Base-by-base conservation (phyloP, 176 grass and related monocot genomes). In the Miscanthus lutarioriparius region DNA sequence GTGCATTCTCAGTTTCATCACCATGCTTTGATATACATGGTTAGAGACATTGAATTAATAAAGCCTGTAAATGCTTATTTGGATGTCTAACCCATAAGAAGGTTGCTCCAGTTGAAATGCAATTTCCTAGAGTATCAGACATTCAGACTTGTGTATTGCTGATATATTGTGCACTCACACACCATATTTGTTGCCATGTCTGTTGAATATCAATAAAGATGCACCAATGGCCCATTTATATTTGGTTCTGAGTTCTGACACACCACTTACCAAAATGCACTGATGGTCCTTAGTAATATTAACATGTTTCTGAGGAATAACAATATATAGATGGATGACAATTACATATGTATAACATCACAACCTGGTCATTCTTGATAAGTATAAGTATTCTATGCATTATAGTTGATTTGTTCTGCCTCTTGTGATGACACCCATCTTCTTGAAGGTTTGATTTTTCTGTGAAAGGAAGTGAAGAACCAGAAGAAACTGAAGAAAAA, bases 371-470 rank as follows among this genome's bases (percentile, higher is more conserved):
- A 15, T 65, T 12, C 9, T 71, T 72, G 40, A 25, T 51, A 66
- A 63, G 40, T 64, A 25, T 4, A 59, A 59, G 20, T 10, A 59
- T 59, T 39, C 9, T 25, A 39, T 72, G 17, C 39, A 45, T 76
- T 87, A 32, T 43, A 64, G 25, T 85, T 78, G 22, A 65, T 64
- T 80, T 79, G n/a, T 80, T 35, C 27, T 77, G 48, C n/a, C 19
- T 76, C 1, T 88, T 12, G 20, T 6, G 14, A 58, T 86, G 76
- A 81, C 47, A 26, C 79, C 28, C 33, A n/a, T 73, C 32, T 66
- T 53, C 59, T 61, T 73, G 22, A 84, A 99, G 96, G 96, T 99
- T 99, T 94, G 81, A 99, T 85, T 87, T 99, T 80, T 92, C 91
- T 79, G 91, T 71, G 1, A 94, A 84, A 69, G 88, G 61, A 73